Percentiles rank a stretch among this genome's conserved stretches.
phyloP scores from a whole-genome alignment of 2,329 filamentous ascomycete species.

The Aspergillus pseudoviridinutans region DNA sequence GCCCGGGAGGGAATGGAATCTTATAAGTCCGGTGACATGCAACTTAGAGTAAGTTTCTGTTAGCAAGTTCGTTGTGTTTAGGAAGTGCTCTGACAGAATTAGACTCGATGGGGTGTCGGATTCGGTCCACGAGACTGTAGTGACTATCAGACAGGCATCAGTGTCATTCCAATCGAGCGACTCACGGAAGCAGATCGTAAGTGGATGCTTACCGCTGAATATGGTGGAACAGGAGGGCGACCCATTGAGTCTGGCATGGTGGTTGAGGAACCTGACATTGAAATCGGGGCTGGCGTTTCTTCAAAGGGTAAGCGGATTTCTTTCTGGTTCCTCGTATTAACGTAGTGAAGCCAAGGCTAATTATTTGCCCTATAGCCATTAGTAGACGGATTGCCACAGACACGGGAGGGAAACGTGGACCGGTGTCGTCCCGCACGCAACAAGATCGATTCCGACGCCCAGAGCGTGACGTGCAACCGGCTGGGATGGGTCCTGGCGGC shows the following conservation, averaged over 20 bases:
- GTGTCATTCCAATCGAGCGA: constrained; percentile 85
- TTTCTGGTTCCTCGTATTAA: background rate
- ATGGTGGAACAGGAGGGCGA: constrained; percentile 82
- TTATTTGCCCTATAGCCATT: constrained; percentile 37
- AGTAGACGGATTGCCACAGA: constrained; percentile 51
- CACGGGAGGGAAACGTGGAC: constrained; percentile 47
- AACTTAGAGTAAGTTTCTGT: constrained; percentile 60
- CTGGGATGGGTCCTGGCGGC: constrained; percentile 18
- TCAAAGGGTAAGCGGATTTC: constrained; percentile 65
- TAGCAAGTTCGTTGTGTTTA: background rate
- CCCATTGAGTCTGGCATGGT: constrained; percentile 78
- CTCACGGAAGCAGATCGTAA: constrained; percentile 95
- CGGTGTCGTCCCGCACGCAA: constrained; percentile 42
- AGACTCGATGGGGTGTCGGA: constrained; percentile 96
- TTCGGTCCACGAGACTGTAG: constrained; percentile 97
- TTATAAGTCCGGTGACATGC: constrained; percentile 65
- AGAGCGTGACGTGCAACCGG: constrained; percentile 32
- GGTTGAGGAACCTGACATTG: constrained; percentile 96
- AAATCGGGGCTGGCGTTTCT: constrained; percentile 94
- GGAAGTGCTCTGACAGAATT: constrained; percentile 22
- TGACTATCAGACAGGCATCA: constrained; percentile 88
- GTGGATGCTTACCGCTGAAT: constrained; percentile 93
- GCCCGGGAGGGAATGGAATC: constrained; percentile 88
- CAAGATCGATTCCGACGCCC: constrained; percentile 30
- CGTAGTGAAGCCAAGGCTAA: background rate